Evolutionary conservation across 2,329 filamentous ascomycete genomes (phyloP), one percentile per base, ranked within the genome.

Genomic region (Ascosphaera aggregata): DNA sequence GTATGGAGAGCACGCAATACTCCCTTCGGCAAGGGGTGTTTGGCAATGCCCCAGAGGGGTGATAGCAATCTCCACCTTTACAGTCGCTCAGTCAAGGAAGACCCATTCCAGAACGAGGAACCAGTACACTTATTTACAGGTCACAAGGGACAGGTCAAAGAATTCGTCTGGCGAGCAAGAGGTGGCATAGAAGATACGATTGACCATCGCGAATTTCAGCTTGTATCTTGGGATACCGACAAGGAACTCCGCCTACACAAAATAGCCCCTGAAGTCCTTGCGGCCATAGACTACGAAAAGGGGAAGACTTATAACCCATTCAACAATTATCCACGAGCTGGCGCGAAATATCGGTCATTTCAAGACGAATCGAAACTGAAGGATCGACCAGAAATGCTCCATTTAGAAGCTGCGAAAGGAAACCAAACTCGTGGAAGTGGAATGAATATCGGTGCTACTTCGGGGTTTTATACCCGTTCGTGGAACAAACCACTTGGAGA

Each of bases 201-300:
- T 36, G 85, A 94, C 49, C 65, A 84, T 44, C 72, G 86, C 48
- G 85, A 94, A 39, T 94, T 93, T 45, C 85, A 94, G 54, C 65
- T 94, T 15, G 80, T 94, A 0, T 85, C 85, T 0, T 94, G 85
- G 85, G 84, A 84, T 18, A 76, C 80, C 37, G 86, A 94, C 53
- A 79, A 78, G 46, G 71, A 84, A 49, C 63, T 94, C 20, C 75
- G 79, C 37, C 64, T 94, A 19, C 80, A 92, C 51, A 74, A 73
- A 37, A 68, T 84, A 16, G 69, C 80, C 32, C 60, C 71, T 1
- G 61, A 72, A 18, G 62, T 74, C 20, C 61, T 89, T 1, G 63
- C 70, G 42, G 64, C 69, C 2, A 76, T 91, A 13, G 81, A 80
- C 2, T 79, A 80, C 51, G 63, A 71, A 36, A 81, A 76, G 51